Base-by-base conservation (phyloP, 2,329 filamentous ascomycete species). In the Sporothrix phasma region DNA sequence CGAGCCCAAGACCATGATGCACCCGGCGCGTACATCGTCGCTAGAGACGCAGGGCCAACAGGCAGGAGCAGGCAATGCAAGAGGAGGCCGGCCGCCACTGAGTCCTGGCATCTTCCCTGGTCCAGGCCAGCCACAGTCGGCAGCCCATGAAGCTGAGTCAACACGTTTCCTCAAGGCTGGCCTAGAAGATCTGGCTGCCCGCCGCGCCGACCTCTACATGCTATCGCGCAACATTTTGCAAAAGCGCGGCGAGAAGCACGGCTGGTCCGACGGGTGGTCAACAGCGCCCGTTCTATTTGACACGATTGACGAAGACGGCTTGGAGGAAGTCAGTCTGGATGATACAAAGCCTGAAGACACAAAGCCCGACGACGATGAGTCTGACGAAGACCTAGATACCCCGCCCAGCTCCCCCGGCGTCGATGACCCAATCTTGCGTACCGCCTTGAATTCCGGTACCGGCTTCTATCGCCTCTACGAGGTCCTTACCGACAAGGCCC, bases 211-310 rank as follows among this genome's bases (percentile, higher is more conserved):
- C 71, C 80, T 97, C 2, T 88, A 91, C 66, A 78, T 90, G 64
- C 77, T 96, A 46, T 92, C 91, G 8, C 82, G 93, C 63, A 90
- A 89, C 67, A 83, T 94, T 5, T 78, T 97, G 0, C 88, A 93
- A 70, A 82, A 86, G 58, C 76, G 91, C 54, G 92, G 90, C 2
- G 85, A 84, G 70, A 83, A 84, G 65, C 79, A 84, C 24, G 86
- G 84, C 3, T 97, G 92, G 92, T 83, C 79, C 61, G 84, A 90
- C 67, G 90, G 88, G 0, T 95, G 90, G 91, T 79, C 80, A 13
- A 56, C 51, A 10, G 51, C 31, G 78, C 83, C 63, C 81, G 87
- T 7, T 80, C 81, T 0, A 75, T 81, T 1, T 71, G 84, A 1
- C 76, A 76, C n/a, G 78, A 62, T 71, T 46, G 45, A 60, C 4